These are phyloP conservation scores for Populus tremula DNA, from an alignment of 345 rosid species.

Conservation along the genomic window DNA sequence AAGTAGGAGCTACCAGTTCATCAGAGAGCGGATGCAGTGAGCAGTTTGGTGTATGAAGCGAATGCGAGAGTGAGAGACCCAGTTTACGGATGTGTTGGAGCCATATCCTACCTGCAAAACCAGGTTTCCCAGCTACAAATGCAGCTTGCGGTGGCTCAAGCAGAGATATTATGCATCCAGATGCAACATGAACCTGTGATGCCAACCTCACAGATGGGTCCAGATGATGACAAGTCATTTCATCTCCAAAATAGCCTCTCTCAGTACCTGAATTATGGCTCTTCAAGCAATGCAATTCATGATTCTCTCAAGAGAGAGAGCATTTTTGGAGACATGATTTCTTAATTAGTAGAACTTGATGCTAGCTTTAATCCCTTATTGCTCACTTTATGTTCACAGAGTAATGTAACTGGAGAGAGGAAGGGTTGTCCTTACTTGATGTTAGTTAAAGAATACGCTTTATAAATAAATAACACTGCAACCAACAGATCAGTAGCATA, in stretches of 20 bases:
- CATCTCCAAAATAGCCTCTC: constrained; percentile 18
- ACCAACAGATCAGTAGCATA: background rate
- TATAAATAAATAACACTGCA: background rate
- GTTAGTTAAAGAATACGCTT: background rate
- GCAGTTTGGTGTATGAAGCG: constrained; percentile 35
- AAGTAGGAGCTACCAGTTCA: constrained; percentile 29
- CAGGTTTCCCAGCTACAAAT: constrained; percentile 33
- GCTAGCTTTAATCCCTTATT: background rate
- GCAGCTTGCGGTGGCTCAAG: constrained; percentile 31
- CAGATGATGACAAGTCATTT: constrained; percentile 10
- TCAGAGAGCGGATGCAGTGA: constrained; percentile 36
- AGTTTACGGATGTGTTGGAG: constrained; percentile 34
- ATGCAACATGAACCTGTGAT: constrained; percentile 24
- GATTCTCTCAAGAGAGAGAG: constrained; percentile 29
- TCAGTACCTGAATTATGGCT: constrained; percentile 24
- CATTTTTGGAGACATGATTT: constrained; percentile 50
- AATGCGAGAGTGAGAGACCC: constrained; percentile 33
- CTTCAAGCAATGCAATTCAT: constrained; percentile 26
- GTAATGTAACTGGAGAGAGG: background rate
- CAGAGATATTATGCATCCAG: constrained; percentile 32
- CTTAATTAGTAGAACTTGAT: constrained; percentile 23
- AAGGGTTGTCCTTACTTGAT: background rate
- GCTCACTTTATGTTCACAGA: background rate
- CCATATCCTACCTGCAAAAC: constrained; percentile 32
- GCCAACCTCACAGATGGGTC: constrained; percentile 4